Evolutionary conservation across 2,329 filamentous ascomycete genomes (phyloP), one percentile per base, ranked within the genome.

Genomic region (Trichoderma koningiopsis): DNA sequence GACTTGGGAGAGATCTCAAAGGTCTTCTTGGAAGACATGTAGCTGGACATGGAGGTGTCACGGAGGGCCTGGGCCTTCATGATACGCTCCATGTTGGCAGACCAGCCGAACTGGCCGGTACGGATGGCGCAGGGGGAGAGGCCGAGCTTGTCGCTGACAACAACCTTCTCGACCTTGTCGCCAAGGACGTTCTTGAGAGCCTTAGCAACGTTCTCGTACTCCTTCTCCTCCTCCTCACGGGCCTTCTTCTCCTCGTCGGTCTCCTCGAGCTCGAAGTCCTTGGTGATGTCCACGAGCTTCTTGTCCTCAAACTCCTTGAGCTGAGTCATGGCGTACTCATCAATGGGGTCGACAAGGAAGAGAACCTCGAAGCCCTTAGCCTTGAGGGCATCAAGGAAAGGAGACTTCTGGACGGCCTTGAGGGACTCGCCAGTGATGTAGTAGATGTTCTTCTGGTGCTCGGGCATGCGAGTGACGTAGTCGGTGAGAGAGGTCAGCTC

Each of bases 21-120:
- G 37, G 96, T 99, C 93, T 99, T 99, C 94, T 99, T 99, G 82
- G 95, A 98, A 75, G 93, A 96, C 96, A 99, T 99, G 92, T 99
- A 99, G 78, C 93, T 97, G 85, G 89, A 93, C 96, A 99, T 99
- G 79, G 94, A 97, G 76, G 96, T 99, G 87, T 99, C 96, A 86
- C 96, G 96, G 79, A 99, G 95, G 80, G 96, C 96, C 88, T 99
- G 96, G 33, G 96, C 96, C 92, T 99, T 99, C 96, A 99, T 99
- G 91, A 99, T 99, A 88, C 96, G 96, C 90, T 99, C 96, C 96
- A 99, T 99, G 90, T 99, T 99, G 81, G 96, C 96, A 70, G 95
- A 98, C 96, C 96, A 99, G 85, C 96, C 96, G 84, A 99, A 99
- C 86, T 98, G 96, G 80, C 96, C 96, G 76, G 96, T 99, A 83